These are phyloP conservation scores for Cercospora canescens DNA, from an alignment of 2,329 filamentous ascomycete genomes.

Conservation along the genomic window DNA sequence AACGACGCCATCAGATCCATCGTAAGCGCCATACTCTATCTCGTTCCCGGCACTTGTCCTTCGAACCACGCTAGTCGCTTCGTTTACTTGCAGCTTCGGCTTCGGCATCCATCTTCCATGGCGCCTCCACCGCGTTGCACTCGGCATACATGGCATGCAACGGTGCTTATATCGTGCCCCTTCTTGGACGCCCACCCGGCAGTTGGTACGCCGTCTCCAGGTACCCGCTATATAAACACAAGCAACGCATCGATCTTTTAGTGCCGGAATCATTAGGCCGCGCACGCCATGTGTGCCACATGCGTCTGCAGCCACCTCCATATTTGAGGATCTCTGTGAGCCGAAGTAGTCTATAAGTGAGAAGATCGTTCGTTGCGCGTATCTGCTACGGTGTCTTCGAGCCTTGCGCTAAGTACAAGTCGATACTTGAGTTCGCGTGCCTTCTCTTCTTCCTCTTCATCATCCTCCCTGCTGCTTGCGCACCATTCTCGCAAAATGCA, in stretches of 20 bases:
- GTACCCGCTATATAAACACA: background rate
- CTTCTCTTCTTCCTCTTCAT: background rate
- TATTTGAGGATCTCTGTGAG: background rate
- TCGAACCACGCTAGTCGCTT: constrained; percentile 2
- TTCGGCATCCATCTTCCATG: constrained; percentile 12
- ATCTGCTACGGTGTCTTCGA: background rate
- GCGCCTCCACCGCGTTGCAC: constrained; percentile 14
- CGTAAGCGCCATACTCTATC: constrained; percentile 16
- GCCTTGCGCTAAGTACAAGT: background rate
- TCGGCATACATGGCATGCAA: constrained; percentile 12
- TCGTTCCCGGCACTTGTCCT: constrained; percentile 12
- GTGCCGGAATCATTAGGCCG: constrained; percentile 18
- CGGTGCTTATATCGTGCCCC: background rate
- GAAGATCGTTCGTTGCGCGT: background rate
- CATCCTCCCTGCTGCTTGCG: background rate
- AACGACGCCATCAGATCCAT: constrained; percentile 10
- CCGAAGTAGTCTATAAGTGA: background rate
- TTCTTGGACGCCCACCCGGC: constrained; percentile 13
- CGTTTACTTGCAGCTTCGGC: constrained; percentile 11
- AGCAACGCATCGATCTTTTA: constrained; percentile 6
- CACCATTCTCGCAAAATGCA: background rate
- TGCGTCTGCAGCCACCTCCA: background rate
- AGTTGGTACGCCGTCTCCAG: constrained; percentile 2
- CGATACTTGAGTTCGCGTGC: background rate
- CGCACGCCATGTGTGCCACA: background rate